Base-by-base conservation (phyloP, 257 asterid genomes). In the Dorcoceras hygrometricum region DNA sequence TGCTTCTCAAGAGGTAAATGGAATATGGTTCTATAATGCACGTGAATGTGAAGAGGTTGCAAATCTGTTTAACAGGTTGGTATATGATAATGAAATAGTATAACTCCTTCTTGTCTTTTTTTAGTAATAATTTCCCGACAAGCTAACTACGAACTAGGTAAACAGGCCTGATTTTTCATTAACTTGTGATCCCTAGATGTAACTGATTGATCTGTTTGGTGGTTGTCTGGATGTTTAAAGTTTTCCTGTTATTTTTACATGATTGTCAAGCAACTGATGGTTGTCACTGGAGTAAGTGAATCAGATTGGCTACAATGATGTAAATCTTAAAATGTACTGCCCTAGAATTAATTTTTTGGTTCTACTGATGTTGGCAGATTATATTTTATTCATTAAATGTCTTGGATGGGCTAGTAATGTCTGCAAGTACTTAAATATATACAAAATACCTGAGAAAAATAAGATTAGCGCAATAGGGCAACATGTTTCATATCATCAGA, bases 21-120 rank as follows among this genome's bases (percentile, higher is more conserved):
- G 98, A 58, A 87, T 92, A 87, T 92, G 98, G 98, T 92, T 92
- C 76, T 92, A 89, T 62, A 79, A 87, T 74, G 70, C 85, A 16
- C 90, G 82, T 43, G 98, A 89, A 69, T 87, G 97, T 70, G 95
- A 86, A 70, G 95, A 86, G 66, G 87, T 92, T 63, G 95, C 91
- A 16, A 84, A 75, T 81, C 86, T 92, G 59, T 89, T 92, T 73
- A 80, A 77, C 76, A 87, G 98, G 98, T 89, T 73, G 46, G 73
- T 62, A 63, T 58, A 39, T 70, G 57, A 60, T 28, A 59, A 34
- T 66, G 16, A 54, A 53, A 56, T 18, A 62, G 67, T 75, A 7
- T 67, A 64, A 27, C 56, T 50, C 27, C 12, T 25, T 24, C 67
- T 61, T 8, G 14, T 22, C 22, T 32, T 62, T 73, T 29, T 58